Evolutionary conservation across 495 filamentous ascomycete species (phyloP), one percentile per base, ranked within the genome.

Genomic region (Cercophora samala): DNA sequence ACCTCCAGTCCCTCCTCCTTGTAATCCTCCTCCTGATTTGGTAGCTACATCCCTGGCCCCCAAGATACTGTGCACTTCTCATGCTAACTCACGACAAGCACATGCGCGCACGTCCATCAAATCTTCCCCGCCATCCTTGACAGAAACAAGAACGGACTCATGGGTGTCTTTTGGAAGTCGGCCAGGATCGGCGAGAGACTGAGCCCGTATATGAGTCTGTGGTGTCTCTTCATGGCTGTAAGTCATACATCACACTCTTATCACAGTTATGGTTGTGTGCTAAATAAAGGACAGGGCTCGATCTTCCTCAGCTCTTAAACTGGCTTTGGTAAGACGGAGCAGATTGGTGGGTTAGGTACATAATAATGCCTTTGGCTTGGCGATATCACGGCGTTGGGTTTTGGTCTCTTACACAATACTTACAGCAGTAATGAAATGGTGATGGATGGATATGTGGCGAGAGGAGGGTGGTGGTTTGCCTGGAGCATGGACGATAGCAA

Each of bases 111-210:
- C 82, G 86, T 91, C 52, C 95, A 98, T 81, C 89, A 90, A 69
- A 85, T 94, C 62, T 91, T 96, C 77, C 95, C 95, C 0, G 89
- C 90, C 5, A 90, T 96, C 72, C 93, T 99, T 77, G 96, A 98
- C 76, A 86, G 92, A 22, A 96, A 97, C 74, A 93, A 93, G 80
- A 88, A 93, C 73, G 92, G 92, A 90, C 94, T 96, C 17, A 87
- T 91, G 69, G 93, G 93, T 54, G 88, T 95, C 59, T 97, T 99
- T 79, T 99, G 95, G 95, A 98, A 98, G 77, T 95, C 89, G 67
- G 95, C 95, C 32, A 84, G 95, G 68, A 87, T 99, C 73, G 95
- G 95, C 26, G 95, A 99, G 83, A 82, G 95, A 65, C 78, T 99
- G 64, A 97, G 93, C 73, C 96, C 95, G 55, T 98, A 99, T 76